phyloP scores from a whole-genome alignment of 768 basidiomycete species.

The Kwoniella sp. region DNA sequence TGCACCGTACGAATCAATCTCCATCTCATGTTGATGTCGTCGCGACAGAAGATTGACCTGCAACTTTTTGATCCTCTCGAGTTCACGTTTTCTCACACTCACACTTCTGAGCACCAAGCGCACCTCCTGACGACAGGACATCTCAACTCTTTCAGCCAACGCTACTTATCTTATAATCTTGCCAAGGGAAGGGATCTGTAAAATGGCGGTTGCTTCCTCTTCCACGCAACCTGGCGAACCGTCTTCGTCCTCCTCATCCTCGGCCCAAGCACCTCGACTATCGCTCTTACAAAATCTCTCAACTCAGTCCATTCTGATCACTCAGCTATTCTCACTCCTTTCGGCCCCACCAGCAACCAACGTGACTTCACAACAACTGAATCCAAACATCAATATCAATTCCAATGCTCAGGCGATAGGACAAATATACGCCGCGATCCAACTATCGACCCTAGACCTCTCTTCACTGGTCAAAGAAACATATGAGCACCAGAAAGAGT shows the following conservation, averaged over 20 bases:
- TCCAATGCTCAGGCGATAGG: constrained; percentile 1
- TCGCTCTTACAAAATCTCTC: constrained; percentile 40
- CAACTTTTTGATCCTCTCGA: too few relatives aligned
- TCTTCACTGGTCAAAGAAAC: constrained; percentile 24
- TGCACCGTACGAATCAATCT: too few relatives aligned
- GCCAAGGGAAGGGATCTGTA: not conserved
- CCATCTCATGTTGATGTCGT: too few relatives aligned
- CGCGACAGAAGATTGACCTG: too few relatives aligned
- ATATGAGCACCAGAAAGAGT: constrained; percentile 38
- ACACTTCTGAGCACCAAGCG: too few relatives aligned
- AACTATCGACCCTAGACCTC: constrained; percentile 33
- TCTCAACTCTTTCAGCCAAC: too few relatives aligned
- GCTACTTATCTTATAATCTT: too few relatives aligned
- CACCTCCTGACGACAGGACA: too few relatives aligned
- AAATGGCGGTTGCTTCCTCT: not conserved
- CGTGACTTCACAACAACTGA: not conserved
- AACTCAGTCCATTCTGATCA: constrained; percentile 35
- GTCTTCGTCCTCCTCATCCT: constrained; percentile 4
- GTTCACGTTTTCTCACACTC: too few relatives aligned
- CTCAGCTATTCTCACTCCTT: constrained; percentile 40
- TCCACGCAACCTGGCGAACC: constrained; percentile 1
- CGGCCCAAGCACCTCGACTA: constrained; percentile 16
- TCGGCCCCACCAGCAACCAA: not conserved
- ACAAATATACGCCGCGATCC: constrained; percentile 28
- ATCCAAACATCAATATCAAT: constrained; percentile 2